phyloP scores from a whole-genome alignment of 139 green algal genomes.

The Closterium sp. region DNA sequence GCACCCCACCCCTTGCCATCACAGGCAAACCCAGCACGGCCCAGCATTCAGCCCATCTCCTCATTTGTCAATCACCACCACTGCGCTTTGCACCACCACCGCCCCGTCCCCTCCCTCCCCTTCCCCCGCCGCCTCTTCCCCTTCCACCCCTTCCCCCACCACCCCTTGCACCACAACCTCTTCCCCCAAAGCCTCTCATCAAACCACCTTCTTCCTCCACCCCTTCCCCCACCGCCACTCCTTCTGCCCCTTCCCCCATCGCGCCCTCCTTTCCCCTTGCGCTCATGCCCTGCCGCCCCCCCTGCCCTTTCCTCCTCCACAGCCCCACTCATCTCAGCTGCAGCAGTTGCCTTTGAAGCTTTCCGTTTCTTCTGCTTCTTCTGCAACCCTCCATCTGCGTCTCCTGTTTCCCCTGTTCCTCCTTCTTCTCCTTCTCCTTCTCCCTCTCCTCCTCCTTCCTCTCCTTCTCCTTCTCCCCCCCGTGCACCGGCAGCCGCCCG shows the following conservation, averaged over 20 bases:
- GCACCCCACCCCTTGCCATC: too few species aligned
- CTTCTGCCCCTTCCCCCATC: background rate
- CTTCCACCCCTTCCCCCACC: background rate
- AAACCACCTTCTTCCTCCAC: background rate
- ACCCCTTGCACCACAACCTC: background rate
- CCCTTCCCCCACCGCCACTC: background rate
- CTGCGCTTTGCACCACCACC: background rate
- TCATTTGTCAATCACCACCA: background rate
- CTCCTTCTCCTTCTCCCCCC: background rate
- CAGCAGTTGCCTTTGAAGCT: background rate
- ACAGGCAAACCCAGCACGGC: too few species aligned
- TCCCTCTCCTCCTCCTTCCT: background rate
- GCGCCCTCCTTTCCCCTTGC: background rate
- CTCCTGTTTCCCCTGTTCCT: background rate
- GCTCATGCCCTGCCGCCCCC: background rate
- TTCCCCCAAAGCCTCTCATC: too few species aligned
- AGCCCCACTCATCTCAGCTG: background rate
- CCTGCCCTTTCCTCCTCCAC: background rate
- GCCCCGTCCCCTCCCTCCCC: background rate
- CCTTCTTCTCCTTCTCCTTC: background rate
- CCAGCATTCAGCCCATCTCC: too few species aligned
- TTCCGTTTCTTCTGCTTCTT: conserved; percentile 5
- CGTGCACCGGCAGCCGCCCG: background rate
- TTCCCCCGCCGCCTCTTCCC: background rate
- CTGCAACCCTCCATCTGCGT: background rate